Evolutionary conservation across 129 eudicot species (phyloP).

Genomic region (Flaveria trinervia): DNA sequence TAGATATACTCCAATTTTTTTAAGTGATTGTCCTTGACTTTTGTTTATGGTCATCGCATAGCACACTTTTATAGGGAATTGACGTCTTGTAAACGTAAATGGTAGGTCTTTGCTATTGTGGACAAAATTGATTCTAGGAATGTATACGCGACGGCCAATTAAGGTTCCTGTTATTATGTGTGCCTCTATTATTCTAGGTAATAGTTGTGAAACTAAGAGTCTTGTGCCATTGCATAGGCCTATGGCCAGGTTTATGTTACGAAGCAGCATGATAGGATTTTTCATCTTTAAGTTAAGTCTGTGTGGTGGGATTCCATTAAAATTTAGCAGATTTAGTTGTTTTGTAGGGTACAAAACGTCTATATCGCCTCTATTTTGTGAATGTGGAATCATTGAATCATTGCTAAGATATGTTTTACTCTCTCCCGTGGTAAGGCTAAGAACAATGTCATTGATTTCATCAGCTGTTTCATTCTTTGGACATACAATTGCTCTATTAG

Average conservation of each 20-base stretch:
- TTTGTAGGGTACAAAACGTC: not conserved
- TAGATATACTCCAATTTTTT: no score
- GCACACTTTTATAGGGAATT: no score
- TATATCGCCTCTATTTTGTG: not conserved
- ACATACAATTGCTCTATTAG: not conserved
- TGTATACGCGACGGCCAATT: not conserved
- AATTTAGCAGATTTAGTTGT: not conserved
- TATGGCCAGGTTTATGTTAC: not conserved
- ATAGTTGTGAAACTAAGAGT: not conserved
- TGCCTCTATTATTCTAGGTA: not conserved
- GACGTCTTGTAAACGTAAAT: not conserved
- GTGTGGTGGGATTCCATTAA: not conserved
- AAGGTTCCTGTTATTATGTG: not conserved
- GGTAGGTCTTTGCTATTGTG: not conserved
- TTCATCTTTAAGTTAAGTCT: not conserved
- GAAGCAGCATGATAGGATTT: not conserved
- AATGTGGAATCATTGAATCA: not conserved
- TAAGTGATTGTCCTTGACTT: no score
- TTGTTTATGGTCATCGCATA: no score
- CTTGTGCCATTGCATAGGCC: slow-evolving; percentile 10
- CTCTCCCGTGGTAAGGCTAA: no score
- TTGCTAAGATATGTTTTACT: not conserved
- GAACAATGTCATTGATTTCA: not conserved
- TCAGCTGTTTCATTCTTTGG: not conserved
- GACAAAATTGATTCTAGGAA: not conserved